Evolutionary conservation across 371 early-diverging fungal species (phyloP), one percentile per base, ranked within the genome.

Genomic region (Choanephora cucurbitarum): DNA sequence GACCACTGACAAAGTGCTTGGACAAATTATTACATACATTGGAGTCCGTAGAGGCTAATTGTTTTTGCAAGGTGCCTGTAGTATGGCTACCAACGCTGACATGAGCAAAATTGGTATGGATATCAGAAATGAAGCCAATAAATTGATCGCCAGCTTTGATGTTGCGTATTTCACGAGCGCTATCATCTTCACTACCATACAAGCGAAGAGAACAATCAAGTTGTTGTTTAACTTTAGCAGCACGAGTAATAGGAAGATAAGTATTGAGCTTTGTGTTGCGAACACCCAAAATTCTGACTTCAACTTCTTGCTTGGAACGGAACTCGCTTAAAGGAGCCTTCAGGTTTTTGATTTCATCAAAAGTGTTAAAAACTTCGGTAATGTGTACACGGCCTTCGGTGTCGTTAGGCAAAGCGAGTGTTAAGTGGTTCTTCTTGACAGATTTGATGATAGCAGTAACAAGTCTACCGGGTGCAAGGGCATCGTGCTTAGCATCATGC

Each of bases 301-400:
- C 55, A 24, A 87, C 58, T 17, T 58, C 58, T 10, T 69, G 50
- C 28, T 83, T 83, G 1, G 49, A 41, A 33, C 66, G 64, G 64
- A 76, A 78, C 4, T 33, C 28, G 15, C 54, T 43, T 15, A 82
- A 57, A 23, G 85, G 83, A 28, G 74, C 70, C 33, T 70, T 69
- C 18, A 48, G 55, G 52, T 73, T 64, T 32, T 57, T 57, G 52
- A 84, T 65, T 7, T 76, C 70, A 4, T 67, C 69, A 24, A 74
- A 55, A 17, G 56, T 49, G 47, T 85, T 83, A 41, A 68, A 67
- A 2, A 86, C 58, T 71, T 92, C 87, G 9, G 86, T 80, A 40
- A 82, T 62, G 58, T 88, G 87, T 28, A 91, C 55, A 44, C 86
- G 81, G 17, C 89, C 94, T 48, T 80, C 75, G 15, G 86, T 56